Base-by-base conservation (phyloP, 163 green algal genomes). In the Prototheca cutis region DNA sequence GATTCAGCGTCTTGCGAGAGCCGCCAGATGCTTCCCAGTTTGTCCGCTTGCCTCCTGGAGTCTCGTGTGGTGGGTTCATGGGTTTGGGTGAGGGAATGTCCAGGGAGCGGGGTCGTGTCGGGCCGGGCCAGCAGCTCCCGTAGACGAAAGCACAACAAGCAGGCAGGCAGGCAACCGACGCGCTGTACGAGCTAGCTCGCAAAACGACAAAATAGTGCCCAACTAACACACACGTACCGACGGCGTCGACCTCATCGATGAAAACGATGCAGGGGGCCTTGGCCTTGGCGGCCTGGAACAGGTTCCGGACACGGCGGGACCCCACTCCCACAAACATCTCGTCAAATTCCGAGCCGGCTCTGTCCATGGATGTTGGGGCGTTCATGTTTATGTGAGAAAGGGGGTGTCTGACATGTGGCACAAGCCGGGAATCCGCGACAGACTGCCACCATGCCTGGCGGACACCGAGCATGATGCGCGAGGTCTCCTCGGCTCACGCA, bases 251-350 rank as follows among this genome's bases (percentile, higher is more conserved):
- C 72, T 98, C 91, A 53, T 98, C 91, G 53, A 98, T 96, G 77
- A 98, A 98, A n/a, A 98, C 81, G 61, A 98, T 98, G 83, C 91
- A 98, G 18, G 91, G 91, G 17, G 90, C 80, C 31, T 90, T 87
- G 71, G 92, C 91, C 79, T 97, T 97, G 42, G 90, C 91, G 13
- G 88, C 86, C 0, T 80, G 80, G 80, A 97, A 98, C 40, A 98
- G 81, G 33, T 78, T 70, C n/a, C 91, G 80, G 72, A 97, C 89
- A 53, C 91, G 79, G 19, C 86, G 75, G 4, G 85, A 82, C 23
- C 90, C 88, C 52, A 95, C 88, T 8, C 90, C 89, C 25, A 94
- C 87, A 73, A 90, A 89, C 82, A 97, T 90, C 80, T 98, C 91
- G 72, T 97, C 91, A 80, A 98, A 98, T 73, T 98, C 91, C 6